A percentile compares a stretch with the other conserved stretches of the same genome.
These are phyloP conservation scores for Madurella fahalii DNA, from an alignment of 2,329 filamentous ascomycete species.

Conservation along the genomic window DNA sequence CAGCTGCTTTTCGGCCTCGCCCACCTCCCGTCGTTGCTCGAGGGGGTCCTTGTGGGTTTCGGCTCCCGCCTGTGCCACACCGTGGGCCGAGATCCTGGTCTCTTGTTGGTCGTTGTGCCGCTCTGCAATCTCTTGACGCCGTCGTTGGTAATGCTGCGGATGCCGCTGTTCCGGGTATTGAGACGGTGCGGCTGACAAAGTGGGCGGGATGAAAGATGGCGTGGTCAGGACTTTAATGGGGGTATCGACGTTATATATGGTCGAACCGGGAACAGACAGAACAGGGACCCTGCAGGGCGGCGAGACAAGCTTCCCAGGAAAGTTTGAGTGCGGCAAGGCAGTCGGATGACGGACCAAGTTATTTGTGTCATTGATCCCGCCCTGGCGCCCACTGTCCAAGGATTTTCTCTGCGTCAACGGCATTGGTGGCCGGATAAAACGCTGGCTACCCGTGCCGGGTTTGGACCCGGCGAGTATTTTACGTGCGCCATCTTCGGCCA, in stretches of 20 bases:
- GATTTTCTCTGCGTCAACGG: neutral
- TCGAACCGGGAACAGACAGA: constrained; percentile 2
- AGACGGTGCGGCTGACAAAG: neutral
- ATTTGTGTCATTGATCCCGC: constrained; percentile 4
- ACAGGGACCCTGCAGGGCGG: constrained; percentile 13
- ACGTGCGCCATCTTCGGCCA: constrained; percentile 7
- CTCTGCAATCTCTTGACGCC: constrained; percentile 7
- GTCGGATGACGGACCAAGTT: neutral
- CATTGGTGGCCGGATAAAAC: neutral
- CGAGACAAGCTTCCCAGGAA: constrained; percentile 18
- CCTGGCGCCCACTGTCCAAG: neutral
- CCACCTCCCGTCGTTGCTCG: constrained; percentile 47
- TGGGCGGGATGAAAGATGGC: neutral
- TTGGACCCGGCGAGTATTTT: neutral
- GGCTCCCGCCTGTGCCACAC: constrained; percentile 41
- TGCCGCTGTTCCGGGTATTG: neutral
- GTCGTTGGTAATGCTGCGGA: neutral
- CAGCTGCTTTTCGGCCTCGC: constrained; percentile 30
- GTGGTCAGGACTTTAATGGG: neutral
- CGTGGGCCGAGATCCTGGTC: constrained; percentile 34
- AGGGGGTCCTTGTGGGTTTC: constrained; percentile 48
- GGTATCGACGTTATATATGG: neutral
- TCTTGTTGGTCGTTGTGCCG: constrained; percentile 26
- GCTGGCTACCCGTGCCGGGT: too few relatives aligned
- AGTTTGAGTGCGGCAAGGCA: constrained; percentile 10